phyloP scores from a whole-genome alignment of 768 basidiomycete species.

The Russula ochroleuca region DNA sequence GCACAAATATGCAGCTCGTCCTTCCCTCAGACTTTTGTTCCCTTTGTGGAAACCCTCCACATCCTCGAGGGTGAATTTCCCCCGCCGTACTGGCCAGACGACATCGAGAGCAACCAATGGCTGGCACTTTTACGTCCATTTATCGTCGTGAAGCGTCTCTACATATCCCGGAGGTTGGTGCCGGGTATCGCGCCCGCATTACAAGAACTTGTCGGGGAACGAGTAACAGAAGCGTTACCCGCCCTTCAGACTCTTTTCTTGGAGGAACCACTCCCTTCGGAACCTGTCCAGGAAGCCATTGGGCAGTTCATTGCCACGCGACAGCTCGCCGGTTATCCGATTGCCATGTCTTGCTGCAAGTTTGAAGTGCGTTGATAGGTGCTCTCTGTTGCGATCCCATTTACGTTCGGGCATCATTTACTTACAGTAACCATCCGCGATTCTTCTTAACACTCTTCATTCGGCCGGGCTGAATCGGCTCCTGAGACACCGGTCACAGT shows the following conservation, averaged over 20 bases:
- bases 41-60: background rate
- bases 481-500: too few relatives aligned
- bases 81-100: background rate
- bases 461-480: too few relatives aligned
- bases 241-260: background rate
- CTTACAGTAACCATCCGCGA: too few relatives aligned
- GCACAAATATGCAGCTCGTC: background rate
- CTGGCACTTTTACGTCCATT: background rate
- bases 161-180: background rate
- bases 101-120: background rate
- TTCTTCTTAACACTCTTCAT: too few relatives aligned
- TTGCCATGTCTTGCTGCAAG: too few relatives aligned
- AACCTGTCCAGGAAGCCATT: background rate
- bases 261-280: background rate
- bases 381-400: too few relatives aligned
- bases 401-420: too few relatives aligned
- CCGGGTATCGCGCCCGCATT: background rate
- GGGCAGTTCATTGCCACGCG: too few relatives aligned
- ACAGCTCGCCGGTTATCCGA: too few relatives aligned
- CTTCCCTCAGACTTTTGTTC: background rate
- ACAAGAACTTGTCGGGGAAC: background rate
- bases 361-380: too few relatives aligned
- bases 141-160: background rate
- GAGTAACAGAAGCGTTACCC: background rate
- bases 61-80: too few relatives aligned